Evolutionary conservation across 1,284 basidiomycete genomes (phyloP).

Genomic region (Tilletia caries): DNA sequence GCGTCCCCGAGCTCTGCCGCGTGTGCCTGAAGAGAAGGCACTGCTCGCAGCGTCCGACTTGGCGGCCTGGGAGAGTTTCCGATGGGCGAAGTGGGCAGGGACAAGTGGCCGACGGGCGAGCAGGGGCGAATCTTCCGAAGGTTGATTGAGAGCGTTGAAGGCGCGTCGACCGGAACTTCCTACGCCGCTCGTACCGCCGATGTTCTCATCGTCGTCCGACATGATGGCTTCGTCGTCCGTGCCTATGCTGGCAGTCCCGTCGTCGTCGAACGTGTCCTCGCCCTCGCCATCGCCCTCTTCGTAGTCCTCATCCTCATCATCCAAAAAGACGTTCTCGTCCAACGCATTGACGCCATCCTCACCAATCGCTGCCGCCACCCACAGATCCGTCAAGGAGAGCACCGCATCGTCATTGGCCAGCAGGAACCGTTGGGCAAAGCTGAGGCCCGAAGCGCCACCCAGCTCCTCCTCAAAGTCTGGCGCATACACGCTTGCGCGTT

Average conservation of each 20-base stretch:
- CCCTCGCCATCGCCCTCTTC: slow-evolving; percentile 48
- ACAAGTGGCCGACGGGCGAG: slow-evolving; percentile 36
- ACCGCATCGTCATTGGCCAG: slow-evolving; percentile 81
- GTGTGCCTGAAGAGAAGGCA: not conserved
- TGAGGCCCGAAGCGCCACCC: slow-evolving; percentile 15
- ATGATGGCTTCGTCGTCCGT: not conserved
- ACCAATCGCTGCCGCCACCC: slow-evolving; percentile 88
- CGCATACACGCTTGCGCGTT: slow-evolving; percentile 33
- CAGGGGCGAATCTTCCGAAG: slow-evolving; percentile 26
- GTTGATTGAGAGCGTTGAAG: not conserved
- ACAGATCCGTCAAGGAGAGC: slow-evolving; percentile 81
- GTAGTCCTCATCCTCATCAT: slow-evolving; percentile 62
- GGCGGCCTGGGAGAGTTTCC: slow-evolving; percentile 27
- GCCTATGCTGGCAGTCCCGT: slow-evolving; percentile 19
- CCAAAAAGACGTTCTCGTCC: slow-evolving; percentile 54
- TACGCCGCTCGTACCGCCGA: not conserved
- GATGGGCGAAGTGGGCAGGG: slow-evolving; percentile 47
- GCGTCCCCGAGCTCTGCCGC: not conserved
- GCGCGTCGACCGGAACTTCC: not conserved
- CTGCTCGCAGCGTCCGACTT: slow-evolving; percentile 23
- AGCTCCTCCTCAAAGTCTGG: slow-evolving; percentile 42
- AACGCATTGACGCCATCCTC: slow-evolving; percentile 60
- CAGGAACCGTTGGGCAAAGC: slow-evolving; percentile 68
- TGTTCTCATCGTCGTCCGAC: slow-evolving; percentile 26
- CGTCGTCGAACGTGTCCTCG: slow-evolving; percentile 16